Conservation (phyloP, 371 early-diverging fungal species). For the Basidiobolus heterosporus region DNA sequence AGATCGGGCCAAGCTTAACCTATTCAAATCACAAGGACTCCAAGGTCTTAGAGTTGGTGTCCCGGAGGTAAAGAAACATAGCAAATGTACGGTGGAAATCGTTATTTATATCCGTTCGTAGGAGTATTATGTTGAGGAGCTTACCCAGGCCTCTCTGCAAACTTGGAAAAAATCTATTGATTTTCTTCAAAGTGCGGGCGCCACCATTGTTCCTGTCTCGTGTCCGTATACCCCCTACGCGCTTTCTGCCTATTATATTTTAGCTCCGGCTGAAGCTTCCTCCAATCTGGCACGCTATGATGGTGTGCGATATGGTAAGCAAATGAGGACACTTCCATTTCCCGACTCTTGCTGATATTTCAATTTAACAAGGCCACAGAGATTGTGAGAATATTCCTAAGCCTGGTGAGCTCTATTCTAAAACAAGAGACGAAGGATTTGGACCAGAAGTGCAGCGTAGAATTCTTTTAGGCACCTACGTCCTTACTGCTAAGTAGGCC, state of each 20-base stretch:
- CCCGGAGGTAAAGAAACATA: constrained; percentile 23
- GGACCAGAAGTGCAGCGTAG: constrained; percentile 70
- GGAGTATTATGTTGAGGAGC: constrained; percentile 56
- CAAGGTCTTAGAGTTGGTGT: constrained; percentile 51
- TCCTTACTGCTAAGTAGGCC: constrained; percentile 52
- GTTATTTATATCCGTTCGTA: not conserved
- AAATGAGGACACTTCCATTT: not conserved
- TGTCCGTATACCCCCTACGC: constrained; percentile 52
- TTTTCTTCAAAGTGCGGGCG: constrained; percentile 36
- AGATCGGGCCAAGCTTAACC: not conserved
- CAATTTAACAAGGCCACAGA: constrained; percentile 19
- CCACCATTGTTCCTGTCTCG: constrained; percentile 45
- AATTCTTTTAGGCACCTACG: constrained; percentile 70
- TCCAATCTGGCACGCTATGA: constrained; percentile 80
- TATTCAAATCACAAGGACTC: constrained; percentile 7
- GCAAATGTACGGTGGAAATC: not conserved
- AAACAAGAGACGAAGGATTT: constrained; percentile 48
- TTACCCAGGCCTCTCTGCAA: constrained; percentile 24
- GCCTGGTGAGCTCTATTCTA: constrained; percentile 25
- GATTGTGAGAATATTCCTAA: constrained; percentile 6
- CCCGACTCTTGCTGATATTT: not conserved
- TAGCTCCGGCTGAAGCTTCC: constrained; percentile 82
- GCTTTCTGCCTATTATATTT: constrained; percentile 70
- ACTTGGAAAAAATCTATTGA: constrained; percentile 47
- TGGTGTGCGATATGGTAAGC: constrained; percentile 66